phyloP scores from a whole-genome alignment of 1,284 basidiomycete genomes.

The Peniophora sp. region DNA sequence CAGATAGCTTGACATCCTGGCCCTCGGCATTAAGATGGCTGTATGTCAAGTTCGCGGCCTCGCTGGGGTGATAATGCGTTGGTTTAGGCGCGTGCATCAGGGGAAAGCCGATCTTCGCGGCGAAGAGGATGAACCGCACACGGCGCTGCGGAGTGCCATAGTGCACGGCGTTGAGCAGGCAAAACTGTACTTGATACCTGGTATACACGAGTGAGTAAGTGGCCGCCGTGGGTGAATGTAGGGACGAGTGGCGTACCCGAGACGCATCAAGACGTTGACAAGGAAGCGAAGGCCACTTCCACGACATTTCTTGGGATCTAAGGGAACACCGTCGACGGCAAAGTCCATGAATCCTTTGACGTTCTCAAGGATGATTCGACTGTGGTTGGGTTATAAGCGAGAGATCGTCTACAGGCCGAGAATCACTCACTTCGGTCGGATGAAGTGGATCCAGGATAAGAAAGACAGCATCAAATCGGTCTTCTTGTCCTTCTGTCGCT shows the following conservation, averaged over 20 bases:
- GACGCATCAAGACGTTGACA: conserved; percentile 44
- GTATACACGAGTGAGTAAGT: neutral
- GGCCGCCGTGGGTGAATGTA: neutral
- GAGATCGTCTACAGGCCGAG: too few relatives aligned
- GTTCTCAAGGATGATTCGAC: conserved; percentile 64
- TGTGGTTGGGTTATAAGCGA: too few relatives aligned
- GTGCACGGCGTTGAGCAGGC: conserved; percentile 59
- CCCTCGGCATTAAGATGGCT: too few relatives aligned
- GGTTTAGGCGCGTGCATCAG: conserved; percentile 63
- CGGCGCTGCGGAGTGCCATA: conserved; percentile 68
- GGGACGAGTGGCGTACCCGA: conserved; percentile 38
- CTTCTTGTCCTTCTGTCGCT: conserved; percentile 26
- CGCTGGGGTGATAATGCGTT: conserved; percentile 37
- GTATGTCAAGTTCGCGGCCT: too few relatives aligned
- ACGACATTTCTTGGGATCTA: conserved; percentile 45
- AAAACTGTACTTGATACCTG: conserved; percentile 64
- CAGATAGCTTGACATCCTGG: too few relatives aligned
- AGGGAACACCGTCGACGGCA: conserved; percentile 44
- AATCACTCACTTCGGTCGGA: conserved; percentile 41
- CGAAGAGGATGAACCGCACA: conserved; percentile 63
- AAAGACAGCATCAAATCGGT: conserved; percentile 47
- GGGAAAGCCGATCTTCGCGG: conserved; percentile 39
- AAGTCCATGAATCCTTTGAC: conserved; percentile 60
- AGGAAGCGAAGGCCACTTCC: conserved; percentile 62
- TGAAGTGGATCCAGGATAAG: conserved; percentile 57